Base-by-base conservation (phyloP, 495 filamentous ascomycete genomes). In the Neurospora sp. region DNA sequence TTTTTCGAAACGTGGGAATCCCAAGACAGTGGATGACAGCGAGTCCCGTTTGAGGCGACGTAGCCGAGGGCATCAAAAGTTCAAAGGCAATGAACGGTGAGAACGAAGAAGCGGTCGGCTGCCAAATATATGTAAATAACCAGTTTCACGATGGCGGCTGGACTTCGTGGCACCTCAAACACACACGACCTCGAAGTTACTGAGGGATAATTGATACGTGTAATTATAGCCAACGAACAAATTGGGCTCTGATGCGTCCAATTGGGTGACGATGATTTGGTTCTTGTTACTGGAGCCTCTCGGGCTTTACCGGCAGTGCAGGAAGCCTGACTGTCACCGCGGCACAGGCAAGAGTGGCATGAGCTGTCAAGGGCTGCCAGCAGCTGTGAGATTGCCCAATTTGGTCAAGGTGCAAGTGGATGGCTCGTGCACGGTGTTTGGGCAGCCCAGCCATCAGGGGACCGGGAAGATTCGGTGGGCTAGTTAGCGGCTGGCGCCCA, bases 221-320 rank as follows among this genome's bases (percentile, higher is more conserved):
- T 65, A 65, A 65, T 65, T 65, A 65, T 65, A 65, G 53, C 53
- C 53, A 65, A 16, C 53, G 22, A 65, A 31, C 53, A 65, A 8
- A 35, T 65, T 65, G 53, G 53, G 53, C 53, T 35, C 53, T 8
- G 53, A 65, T 65, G 53, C 53, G 27, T 65, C 53, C 53, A 65
- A 65, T 65, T 65, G 53, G 53, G 53, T 65, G 22, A 65, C 53
- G 27, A 61, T 18, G 53, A 9, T 35, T 35, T 35, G 53, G 12
- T 18, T 35, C 53, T 65, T 65, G 53, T 65, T 65, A 65, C 70
- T 76, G 79, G 77, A 70, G 39, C 75, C 71, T 78, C 35, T 65
- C 79, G 79, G 79, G 79, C 79, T 79, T 79, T 76, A 74, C 78
- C 79, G 79, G 79, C 79, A 79, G 69, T 74, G 74, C 48, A 73